Evolutionary conservation across 352 stramenopile genomes (phyloP), one percentile per base, ranked within the genome.

Genomic region (Elongisporangium prolatum): DNA sequence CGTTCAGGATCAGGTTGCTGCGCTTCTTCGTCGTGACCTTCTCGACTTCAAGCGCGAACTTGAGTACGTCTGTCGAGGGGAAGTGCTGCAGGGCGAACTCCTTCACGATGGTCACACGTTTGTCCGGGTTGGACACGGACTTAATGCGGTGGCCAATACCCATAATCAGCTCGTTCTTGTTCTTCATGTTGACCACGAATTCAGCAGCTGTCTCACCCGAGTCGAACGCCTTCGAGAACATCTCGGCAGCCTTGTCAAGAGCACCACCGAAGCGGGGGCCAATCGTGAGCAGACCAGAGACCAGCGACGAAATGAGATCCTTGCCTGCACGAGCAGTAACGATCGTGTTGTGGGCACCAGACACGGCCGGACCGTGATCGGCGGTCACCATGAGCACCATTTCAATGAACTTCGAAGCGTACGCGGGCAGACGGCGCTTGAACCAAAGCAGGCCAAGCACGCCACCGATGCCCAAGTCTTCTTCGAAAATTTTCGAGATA

Each of bases 321-420:
- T 99, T 99, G 58, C 96, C 95, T 20, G 96, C 95, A 75, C 96
- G 89, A 28, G 96, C 88, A 60, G 91, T 93, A 44, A 93, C 84
- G 63, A 98, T 98, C 50, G 95, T 98, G 80, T 99, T 99, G 77
- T 99, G 96, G 13, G 96, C 96, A 57, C 96, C 96, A 34, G 92
- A 97, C 21, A 99, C 96, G 21, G 95, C 95, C 51, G 96, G 96
- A 47, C 96, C 96, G 77, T 99, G 96, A 75, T 99, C 96, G 34
- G 95, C 96, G 18, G 93, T 98, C 38, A 99, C 93, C 94, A 98
- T 98, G 20, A 99, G 80, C 58, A 98, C 92, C 93, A 98, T 98
- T 77, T 99, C 96, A 59, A 99, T 98, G 69, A 99, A 99, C 74
- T 97, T 97, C 48, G 79, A 88, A 17, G 89, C 91, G 76, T 97